These are phyloP conservation scores for Backusella circina DNA, from an alignment of 192 early-diverging fungal genomes.

Conservation along the genomic window DNA sequence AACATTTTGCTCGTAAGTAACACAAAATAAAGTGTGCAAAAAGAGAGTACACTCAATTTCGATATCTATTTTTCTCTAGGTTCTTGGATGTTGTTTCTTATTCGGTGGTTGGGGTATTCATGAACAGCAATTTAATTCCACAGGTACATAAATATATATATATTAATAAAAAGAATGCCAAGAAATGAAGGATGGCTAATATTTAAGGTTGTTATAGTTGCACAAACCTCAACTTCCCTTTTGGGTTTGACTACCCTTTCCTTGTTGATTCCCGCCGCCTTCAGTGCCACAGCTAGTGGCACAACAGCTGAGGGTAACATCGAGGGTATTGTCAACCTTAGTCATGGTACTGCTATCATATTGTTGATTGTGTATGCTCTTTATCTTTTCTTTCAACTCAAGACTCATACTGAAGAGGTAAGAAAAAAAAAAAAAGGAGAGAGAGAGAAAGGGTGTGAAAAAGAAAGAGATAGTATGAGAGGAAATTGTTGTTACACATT, in stretches of 20 bases:
- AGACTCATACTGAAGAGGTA: constrained; percentile 68
- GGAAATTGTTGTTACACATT: background rate
- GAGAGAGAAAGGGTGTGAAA: background rate
- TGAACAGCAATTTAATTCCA: constrained; percentile 63
- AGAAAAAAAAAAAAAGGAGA: background rate
- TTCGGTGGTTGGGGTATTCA: constrained; percentile 68
- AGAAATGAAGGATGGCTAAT: background rate
- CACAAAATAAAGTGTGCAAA: background rate
- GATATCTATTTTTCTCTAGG: constrained; percentile 15
- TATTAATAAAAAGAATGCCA: background rate
- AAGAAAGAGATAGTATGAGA: background rate
- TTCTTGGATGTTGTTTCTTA: constrained; percentile 82
- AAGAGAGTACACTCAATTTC: background rate
- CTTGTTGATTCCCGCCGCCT: constrained; percentile 71
- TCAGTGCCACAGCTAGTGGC: constrained; percentile 48
- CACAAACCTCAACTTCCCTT: constrained; percentile 66
- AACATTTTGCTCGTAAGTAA: constrained; percentile 79
- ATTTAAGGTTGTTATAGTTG: constrained; percentile 32
- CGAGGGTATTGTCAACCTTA: constrained; percentile 51
- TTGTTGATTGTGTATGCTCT: constrained; percentile 64
- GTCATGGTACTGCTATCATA: constrained; percentile 65
- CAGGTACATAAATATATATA: constrained; percentile 37
- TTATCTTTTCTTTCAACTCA: constrained; percentile 84
- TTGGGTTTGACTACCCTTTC: constrained; percentile 61
- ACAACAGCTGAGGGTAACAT: constrained; percentile 35